Base-by-base conservation (phyloP, 1,284 basidiomycete genomes). In the Sanghuangporus sanghuang region DNA sequence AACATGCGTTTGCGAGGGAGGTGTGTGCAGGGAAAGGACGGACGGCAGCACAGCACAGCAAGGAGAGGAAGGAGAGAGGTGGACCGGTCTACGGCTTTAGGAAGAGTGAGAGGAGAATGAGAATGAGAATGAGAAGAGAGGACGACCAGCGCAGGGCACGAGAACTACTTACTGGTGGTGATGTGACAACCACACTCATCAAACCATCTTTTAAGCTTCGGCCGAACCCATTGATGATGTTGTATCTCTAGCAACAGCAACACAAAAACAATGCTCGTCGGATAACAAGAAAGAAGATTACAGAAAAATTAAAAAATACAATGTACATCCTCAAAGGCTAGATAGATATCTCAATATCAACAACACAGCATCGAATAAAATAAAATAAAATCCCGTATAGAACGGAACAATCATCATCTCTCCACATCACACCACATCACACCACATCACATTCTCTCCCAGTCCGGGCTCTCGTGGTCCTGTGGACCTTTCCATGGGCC, bases 71-170 rank as follows among this genome's bases (percentile, higher is more conserved):
- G 23, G 68, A 56, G 71, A 73, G 68, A 66, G 66, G 60, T 11
- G 32, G 66, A 71, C 72, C 73, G 73, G 71, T 67, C 72, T 68
- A 74, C 73, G 73, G 71, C 66, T 58, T 58, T 53, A 63, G 64
- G 69, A 14, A 1, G 44, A 21, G 52, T 40, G 56, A n/a, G 40
- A 38, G 60, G 39, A 59, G 64, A 46, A n/a, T 39, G 38, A 16
- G 64, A 46, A n/a, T 39, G 38, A 16, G 44, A 49, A 5, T 46
- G 55, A 42, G 57, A 59, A 57, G 35, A 40, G 8, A 18, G 27
- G 53, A 36, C 53, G 53, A 32, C 53, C 53, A 54, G 52, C 52
- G 52, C 52, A 36, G 14, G 52, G 38, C n/a, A n/a, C n/a, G n/a
- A n/a, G n/a, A n/a, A n/a, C n/a, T n/a, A n/a, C n/a, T n/a, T n/a